Base-by-base conservation (phyloP, 306 rosid species). In the Urtica urens region DNA sequence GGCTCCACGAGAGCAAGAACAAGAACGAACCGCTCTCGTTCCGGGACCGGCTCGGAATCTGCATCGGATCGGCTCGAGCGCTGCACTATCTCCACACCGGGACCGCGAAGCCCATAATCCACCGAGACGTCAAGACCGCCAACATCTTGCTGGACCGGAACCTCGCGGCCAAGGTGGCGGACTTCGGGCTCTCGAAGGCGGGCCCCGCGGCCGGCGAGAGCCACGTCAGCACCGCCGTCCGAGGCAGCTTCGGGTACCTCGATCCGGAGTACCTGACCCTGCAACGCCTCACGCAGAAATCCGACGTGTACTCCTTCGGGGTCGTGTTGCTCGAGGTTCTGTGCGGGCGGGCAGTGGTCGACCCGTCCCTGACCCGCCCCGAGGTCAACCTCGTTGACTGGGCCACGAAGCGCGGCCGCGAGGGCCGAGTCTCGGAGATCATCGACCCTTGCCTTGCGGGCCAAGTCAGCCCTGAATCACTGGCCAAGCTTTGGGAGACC, bases 21-120 rank as follows among this genome's bases (percentile, higher is more conserved):
- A 64, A 69, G 3, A 23, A 75, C 51, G n/a, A n/a, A n/a, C n/a
- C n/a, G n/a, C 68, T 82, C 29, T 70, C 67, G 53, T 78, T 86
- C 86, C 73, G 51, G 59, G 72, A 65, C 47, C 70, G 87, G 75
- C 83, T 82, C 46, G 83, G 73, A 52, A 69, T 76, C 23, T 78
- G 93, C 51, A 66, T 78, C 13, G 93, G 93, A 76, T 76, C 93
- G n/a, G 87, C 87, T 19, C 75, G 68, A 65, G 93, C 86, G 22
- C 74, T 82, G 48, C 87, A 82, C 65, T 82, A 82, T 55, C 93
- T 82, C 38, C 93, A 82, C 45, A 82, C 86, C 38, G 80, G 87
- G 66, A 57, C 81, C 34, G 41, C 70, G 23, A 78, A 73, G 66
- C 68, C 79, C 7, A 72, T 78, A n/a, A 82, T 82, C 45, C 93